These are phyloP conservation scores for Trichoderma harzianum DNA, from an alignment of 2,329 filamentous ascomycete species.

Conservation along the genomic window DNA sequence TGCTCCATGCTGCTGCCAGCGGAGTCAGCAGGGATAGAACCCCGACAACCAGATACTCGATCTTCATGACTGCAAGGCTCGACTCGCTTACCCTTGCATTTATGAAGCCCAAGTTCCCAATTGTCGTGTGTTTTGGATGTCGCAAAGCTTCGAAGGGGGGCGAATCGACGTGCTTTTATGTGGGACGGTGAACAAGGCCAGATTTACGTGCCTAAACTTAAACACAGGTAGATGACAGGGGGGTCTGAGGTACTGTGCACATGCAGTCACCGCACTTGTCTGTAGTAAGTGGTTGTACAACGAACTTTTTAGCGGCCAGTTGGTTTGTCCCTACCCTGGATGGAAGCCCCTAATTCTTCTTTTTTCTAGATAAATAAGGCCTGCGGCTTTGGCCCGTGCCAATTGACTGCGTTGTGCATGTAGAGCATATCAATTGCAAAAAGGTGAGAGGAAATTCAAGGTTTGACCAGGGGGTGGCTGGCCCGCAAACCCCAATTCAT, in stretches of 20 bases:
- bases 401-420: not conserved
- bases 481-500: not conserved
- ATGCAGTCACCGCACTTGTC: not conserved
- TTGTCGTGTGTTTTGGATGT: slow-evolving; percentile 4
- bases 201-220: not conserved
- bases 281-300: not conserved
- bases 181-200: slow-evolving; percentile 13
- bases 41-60: slow-evolving; percentile 62
- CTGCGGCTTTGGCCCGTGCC: not conserved
- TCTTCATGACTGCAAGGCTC: slow-evolving; percentile 63
- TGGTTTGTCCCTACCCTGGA: not conserved
- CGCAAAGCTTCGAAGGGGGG: not conserved
- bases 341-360: not conserved
- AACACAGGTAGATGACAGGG: not conserved
- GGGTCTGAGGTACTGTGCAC: not conserved
- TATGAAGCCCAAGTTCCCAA: not conserved
- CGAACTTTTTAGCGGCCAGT: not conserved
- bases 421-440: not conserved
- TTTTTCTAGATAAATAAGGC: not conserved
- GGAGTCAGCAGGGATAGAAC: slow-evolving; percentile 65
- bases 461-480: not conserved
- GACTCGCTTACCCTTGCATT: slow-evolving; percentile 4
- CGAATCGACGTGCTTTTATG: slow-evolving; percentile 15
- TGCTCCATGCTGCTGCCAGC: slow-evolving; percentile 74
- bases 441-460: not conserved